phyloP scores from a whole-genome alignment of 192 early-diverging fungal species.

The Dimargaris verticillata region DNA sequence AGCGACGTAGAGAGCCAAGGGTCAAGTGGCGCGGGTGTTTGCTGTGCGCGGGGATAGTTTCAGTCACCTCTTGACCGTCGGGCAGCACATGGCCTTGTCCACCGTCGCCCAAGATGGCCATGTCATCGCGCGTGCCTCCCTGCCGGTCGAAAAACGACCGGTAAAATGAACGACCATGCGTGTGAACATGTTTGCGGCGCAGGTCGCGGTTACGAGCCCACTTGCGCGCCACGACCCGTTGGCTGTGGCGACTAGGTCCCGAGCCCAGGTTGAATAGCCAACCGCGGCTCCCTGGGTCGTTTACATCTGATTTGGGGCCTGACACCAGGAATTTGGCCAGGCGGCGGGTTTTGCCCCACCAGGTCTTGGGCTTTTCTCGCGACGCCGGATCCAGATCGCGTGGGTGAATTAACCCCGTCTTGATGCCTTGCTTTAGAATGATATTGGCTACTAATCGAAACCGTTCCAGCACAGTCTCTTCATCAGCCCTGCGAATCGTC shows the following conservation, averaged over 20 bases:
- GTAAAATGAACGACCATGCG: background rate
- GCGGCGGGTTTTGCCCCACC: background rate
- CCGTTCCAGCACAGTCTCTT: constrained; percentile 24
- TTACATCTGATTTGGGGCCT: background rate
- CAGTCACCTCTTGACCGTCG: background rate
- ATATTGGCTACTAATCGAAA: constrained; percentile 28
- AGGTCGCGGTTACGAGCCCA: background rate
- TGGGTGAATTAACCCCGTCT: background rate
- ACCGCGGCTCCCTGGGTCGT: constrained; percentile 6
- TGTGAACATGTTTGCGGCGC: background rate
- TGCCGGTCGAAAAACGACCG: background rate
- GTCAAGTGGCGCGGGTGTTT: background rate
- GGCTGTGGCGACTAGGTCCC: background rate
- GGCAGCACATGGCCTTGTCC: background rate
- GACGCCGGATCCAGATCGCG: background rate
- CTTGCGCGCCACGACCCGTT: background rate
- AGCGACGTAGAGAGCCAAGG: background rate
- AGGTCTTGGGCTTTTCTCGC: no score
- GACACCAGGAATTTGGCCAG: background rate
- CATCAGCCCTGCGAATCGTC: constrained; percentile 31
- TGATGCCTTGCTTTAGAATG: constrained; percentile 23
- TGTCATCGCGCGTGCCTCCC: background rate
- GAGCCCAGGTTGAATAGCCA: constrained; percentile 9
- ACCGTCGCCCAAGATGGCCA: background rate
- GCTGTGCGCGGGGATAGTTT: background rate